Evolutionary conservation across 1,284 basidiomycete species (phyloP).

Genomic region (Pseudozyma tsukubaensis): DNA sequence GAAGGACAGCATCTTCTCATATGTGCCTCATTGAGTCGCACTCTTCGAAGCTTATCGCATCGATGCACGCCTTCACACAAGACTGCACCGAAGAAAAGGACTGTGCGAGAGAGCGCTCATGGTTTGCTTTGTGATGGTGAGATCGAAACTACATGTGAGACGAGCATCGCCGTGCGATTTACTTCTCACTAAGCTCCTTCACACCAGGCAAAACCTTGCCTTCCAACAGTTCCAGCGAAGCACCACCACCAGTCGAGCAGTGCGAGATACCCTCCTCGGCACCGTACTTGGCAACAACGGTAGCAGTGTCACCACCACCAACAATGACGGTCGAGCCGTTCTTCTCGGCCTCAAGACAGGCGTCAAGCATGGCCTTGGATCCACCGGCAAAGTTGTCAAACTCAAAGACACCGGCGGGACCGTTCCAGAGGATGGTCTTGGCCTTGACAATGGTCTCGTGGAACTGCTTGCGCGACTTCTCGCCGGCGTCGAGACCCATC

Average conservation of each 20-base stretch:
- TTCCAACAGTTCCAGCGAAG: slow-evolving; percentile 74
- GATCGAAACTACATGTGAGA: slow-evolving; percentile 9
- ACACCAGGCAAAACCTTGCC: slow-evolving; percentile 77
- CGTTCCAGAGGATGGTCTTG: slow-evolving; percentile 99
- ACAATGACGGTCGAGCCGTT: slow-evolving; percentile 92
- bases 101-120: not conserved
- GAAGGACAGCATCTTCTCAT: no score
- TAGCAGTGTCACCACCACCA: slow-evolving; percentile 69
- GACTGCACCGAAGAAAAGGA: no score
- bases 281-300: slow-evolving; percentile 73
- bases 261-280: slow-evolving; percentile 89
- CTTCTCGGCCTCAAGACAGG: slow-evolving; percentile 85
- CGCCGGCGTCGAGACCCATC: slow-evolving; percentile 83
- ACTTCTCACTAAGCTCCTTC: slow-evolving; percentile 56
- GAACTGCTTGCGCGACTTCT: slow-evolving; percentile 83
- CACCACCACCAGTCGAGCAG: slow-evolving; percentile 96
- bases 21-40: no score
- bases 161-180: slow-evolving; percentile 12
- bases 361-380: slow-evolving; percentile 85
- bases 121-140: not conserved
- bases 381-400: slow-evolving; percentile 90
- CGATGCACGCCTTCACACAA: no score
- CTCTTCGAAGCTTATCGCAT: no score
- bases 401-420: slow-evolving; percentile 95
- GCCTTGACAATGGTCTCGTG: slow-evolving; percentile 82